Evolutionary conservation across 768 basidiomycete species (phyloP).

Genomic region (Boletus tylopilopsis): DNA sequence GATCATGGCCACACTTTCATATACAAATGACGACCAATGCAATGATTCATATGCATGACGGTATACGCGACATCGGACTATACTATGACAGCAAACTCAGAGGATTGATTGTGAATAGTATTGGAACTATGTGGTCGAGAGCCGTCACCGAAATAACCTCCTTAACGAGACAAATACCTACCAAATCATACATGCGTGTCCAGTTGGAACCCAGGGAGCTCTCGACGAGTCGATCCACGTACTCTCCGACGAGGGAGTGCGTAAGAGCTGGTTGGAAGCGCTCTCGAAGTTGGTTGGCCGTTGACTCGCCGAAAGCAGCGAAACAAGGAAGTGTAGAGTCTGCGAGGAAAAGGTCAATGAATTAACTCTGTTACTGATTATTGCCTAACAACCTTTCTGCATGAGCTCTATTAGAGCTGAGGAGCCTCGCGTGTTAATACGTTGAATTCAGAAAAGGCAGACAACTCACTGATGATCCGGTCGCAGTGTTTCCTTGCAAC

Average conservation of each 20-base stretch:
- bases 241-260: constrained; percentile 77
- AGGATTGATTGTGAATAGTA: constrained; percentile 92
- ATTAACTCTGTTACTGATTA: background rate
- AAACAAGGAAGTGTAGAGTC: constrained; percentile 93
- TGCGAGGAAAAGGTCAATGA: constrained; percentile 25
- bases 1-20: constrained; percentile 1
- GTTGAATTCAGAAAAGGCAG: background rate
- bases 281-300: constrained; percentile 82
- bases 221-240: constrained; percentile 88
- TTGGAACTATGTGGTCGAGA: constrained; percentile 63
- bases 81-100: constrained; percentile 29
- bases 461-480: constrained; percentile 78
- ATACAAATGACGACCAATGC: background rate
- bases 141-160: background rate
- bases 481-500: constrained; percentile 94
- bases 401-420: constrained; percentile 91
- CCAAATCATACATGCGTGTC: constrained; percentile 95
- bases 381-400: constrained; percentile 73
- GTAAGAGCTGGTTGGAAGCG: constrained; percentile 92
- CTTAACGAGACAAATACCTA: constrained; percentile 34
- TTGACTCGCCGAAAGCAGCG: constrained; percentile 84
- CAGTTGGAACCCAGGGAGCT: constrained; percentile 89
- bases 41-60: background rate
- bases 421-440: constrained; percentile 1
- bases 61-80: background rate